These are phyloP conservation scores for Nakaseomyces delphensis DNA, from an alignment of 1,139 yeast species.

Conservation along the genomic window DNA sequence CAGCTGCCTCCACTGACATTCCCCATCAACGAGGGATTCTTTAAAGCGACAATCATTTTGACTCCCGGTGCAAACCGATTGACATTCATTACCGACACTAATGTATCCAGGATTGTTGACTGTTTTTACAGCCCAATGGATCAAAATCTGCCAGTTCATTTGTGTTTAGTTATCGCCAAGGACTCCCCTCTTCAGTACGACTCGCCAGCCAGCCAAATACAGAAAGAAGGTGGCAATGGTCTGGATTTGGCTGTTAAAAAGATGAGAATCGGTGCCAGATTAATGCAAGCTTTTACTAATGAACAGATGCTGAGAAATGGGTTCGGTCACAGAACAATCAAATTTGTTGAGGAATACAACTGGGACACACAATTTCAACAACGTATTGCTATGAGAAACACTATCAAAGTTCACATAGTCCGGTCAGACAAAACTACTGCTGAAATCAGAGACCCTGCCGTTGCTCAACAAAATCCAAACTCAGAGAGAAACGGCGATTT, in stretches of 20 bases:
- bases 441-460: constrained; percentile 66
- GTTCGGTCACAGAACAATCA: constrained; percentile 71
- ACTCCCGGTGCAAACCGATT: constrained; percentile 55
- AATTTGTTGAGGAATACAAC: constrained; percentile 60
- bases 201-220: constrained; percentile 49
- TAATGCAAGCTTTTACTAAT: constrained; percentile 89
- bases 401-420: constrained; percentile 70
- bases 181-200: constrained; percentile 73
- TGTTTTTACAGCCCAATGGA: constrained; percentile 51
- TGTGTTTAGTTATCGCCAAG: constrained; percentile 66
- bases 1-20: constrained; percentile 54
- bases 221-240: constrained; percentile 53
- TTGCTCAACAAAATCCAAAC: constrained; percentile 76
- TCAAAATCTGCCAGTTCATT: constrained; percentile 70
- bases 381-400: constrained; percentile 39
- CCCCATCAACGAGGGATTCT: constrained; percentile 61
- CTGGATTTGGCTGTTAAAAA: constrained; percentile 68
- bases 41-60: constrained; percentile 68
- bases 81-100: constrained; percentile 24
- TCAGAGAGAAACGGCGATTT: constrained; percentile 70
- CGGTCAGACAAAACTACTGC: constrained; percentile 56
- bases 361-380: constrained; percentile 43
- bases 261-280: constrained; percentile 72
- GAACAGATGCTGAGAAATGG: constrained; percentile 83
- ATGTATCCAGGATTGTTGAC: constrained; percentile 19